Base-by-base conservation (phyloP, 306 rosid genomes). In the Sophora flavescens region DNA sequence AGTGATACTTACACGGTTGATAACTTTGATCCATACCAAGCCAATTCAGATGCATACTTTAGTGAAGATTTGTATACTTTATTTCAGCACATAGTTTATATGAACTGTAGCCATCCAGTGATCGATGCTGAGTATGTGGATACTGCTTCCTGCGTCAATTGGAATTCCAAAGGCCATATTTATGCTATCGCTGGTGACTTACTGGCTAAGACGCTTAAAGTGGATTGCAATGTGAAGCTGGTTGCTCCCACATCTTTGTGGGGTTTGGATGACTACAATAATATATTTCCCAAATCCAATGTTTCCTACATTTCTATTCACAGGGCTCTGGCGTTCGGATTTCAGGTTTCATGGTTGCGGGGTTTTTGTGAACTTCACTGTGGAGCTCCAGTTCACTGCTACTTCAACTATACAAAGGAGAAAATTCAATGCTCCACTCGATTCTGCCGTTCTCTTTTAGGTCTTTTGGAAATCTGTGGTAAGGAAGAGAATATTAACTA, bases 61-160 rank as follows among this genome's bases (percentile, higher is more conserved):
- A 22, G 22, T 22, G 22, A 22, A 22, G 1, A 22, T 22, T 22
- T 22, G 22, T 0, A 22, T 22, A 22, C 22, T 22, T 35, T 12
- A 54, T 67, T 76, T 76, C 13, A 6, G 42, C 76, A 78, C 38
- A 14, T 73, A 13, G 6, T 45, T 2, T 82, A 47, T 69, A 63
- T 82, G 70, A 42, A 77, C 17, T 72, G 78, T n/a, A 64, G 5
- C 18, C 17, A 64, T 42, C 74, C n/a, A 12, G 69, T 79, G 26
- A 13, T 2, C 3, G 44, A 71, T 17, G 60, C 17, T 53, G 22
- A 6, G 1, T 79, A 71, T 4, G 60, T 48, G 36, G 59, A 62
- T 11, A 41, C 78, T 6, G 30, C 33, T 63, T 8, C 74, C 4
- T 79, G 83, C 44, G 1, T 64, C 30, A 44, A 42, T 3, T 12